Conservation (phyloP, 805 yeast genomes). For the Ogataea dorogensis region DNA sequence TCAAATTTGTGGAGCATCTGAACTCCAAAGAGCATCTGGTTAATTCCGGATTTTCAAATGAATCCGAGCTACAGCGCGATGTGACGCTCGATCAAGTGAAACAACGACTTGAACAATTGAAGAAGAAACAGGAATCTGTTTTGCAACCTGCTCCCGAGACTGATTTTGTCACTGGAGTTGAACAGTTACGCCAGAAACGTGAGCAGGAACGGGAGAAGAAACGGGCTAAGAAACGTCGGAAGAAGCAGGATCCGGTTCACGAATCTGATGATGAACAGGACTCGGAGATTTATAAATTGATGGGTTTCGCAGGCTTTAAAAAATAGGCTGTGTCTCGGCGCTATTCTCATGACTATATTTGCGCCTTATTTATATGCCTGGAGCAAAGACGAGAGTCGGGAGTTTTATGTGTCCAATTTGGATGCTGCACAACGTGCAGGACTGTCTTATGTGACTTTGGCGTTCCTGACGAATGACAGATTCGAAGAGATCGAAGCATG, state of each 20-base stretch:
- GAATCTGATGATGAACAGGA: conserved; percentile 15
- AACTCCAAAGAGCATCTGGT: conserved; percentile 68
- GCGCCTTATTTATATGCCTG: conserved; percentile 35
- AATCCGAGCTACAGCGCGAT: conserved; percentile 29
- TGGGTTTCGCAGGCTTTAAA: conserved; percentile 51
- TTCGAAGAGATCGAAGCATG: conserved; percentile 29
- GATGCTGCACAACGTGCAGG: conserved; percentile 15
- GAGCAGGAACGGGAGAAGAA: conserved; percentile 34
- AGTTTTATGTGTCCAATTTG: conserved; percentile 21
- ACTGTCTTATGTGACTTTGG: conserved; percentile 25
- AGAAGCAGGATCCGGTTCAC: conserved; percentile 20
- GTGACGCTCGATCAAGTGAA: conserved; percentile 51
- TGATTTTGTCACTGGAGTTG: conserved; percentile 42
- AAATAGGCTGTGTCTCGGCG: conserved; percentile 8
- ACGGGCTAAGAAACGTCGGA: conserved; percentile 25
- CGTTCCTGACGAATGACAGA: conserved; percentile 27
- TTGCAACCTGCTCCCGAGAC: conserved; percentile 21
- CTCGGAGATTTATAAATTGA: conserved; percentile 36
- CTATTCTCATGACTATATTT: conserved; percentile 23
- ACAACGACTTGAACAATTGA: conserved; percentile 36
- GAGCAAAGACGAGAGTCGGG: conserved; percentile 20
- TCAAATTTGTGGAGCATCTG: conserved; percentile 80
- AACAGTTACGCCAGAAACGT: conserved; percentile 38
- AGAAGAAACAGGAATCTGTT: conserved; percentile 30
- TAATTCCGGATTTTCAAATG: conserved; percentile 36